Percentiles rank a stretch among this genome's conserved stretches.
Conservation (phyloP, 805 yeast species). For the Metschnikowia matae region DNA sequence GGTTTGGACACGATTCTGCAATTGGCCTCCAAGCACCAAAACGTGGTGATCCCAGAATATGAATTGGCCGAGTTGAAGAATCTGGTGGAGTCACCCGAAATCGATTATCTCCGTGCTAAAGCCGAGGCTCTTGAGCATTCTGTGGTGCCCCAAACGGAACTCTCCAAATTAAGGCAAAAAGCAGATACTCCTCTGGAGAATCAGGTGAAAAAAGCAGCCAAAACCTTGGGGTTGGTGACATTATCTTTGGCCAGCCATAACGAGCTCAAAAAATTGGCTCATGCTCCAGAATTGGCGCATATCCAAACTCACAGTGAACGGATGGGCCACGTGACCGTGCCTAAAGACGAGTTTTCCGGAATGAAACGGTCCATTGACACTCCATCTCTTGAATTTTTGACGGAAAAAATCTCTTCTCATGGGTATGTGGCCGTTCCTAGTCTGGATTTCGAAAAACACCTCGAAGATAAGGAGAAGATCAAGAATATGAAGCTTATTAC, state of each 20-base stretch:
- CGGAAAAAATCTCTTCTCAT: constrained; percentile 12
- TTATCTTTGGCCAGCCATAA: constrained; percentile 5
- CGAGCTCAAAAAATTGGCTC: constrained; percentile 9
- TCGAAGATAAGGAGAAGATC: constrained; percentile 30
- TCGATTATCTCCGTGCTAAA: constrained; percentile 5
- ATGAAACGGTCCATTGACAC: constrained; percentile 15
- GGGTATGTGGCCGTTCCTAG: constrained; percentile 19
- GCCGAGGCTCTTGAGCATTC: constrained; percentile 8
- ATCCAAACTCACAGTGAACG: constrained; percentile 19
- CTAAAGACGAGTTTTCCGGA: constrained; percentile 14
- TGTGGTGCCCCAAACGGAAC: constrained; percentile 8
- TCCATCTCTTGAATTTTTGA: constrained; percentile 20
- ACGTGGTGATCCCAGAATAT: constrained; percentile 10
- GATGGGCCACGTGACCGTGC: constrained; percentile 17
- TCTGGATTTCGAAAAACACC: constrained; percentile 18
- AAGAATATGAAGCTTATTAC: constrained; percentile 20
- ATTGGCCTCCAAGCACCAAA: constrained; percentile 14
- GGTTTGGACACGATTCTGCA: constrained; percentile 9
- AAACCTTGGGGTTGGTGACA: constrained; percentile 4
- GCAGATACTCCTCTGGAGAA: constrained; percentile 9
- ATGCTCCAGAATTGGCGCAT: constrained; percentile 25
- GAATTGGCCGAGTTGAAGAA: constrained; percentile 8
- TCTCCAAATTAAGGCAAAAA: constrained; percentile 6
- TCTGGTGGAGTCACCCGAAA: constrained; percentile 8
- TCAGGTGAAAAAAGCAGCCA: constrained; percentile 11